Conservation (phyloP, 2,329 filamentous ascomycete genomes). For the Colletotrichum higginsianum region DNA sequence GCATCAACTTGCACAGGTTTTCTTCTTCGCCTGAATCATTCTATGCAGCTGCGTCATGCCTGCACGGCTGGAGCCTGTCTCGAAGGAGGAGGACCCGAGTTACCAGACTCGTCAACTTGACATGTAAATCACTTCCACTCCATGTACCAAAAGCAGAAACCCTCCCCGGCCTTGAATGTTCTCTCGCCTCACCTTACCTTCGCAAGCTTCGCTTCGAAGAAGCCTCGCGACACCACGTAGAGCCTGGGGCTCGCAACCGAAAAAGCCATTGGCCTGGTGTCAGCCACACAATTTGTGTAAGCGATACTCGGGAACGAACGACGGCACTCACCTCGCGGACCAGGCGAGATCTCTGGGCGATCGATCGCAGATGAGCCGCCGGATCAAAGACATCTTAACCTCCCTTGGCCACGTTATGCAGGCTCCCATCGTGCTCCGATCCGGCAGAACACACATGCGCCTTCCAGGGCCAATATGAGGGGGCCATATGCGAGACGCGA, state of each 20-base stretch:
- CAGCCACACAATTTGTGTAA: constrained; percentile 38
- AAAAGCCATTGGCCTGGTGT: constrained; percentile 9
- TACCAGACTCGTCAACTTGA: too few relatives aligned
- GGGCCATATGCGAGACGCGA: neutral
- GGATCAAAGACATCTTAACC: constrained; percentile 32
- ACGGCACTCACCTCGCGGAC: neutral
- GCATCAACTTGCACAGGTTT: neutral
- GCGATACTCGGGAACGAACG: constrained; percentile 31
- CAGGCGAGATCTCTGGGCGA: constrained; percentile 27
- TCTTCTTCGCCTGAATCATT: neutral
- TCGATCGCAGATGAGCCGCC: constrained; percentile 26
- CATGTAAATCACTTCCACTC: too few relatives aligned
- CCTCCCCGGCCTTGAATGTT: too few relatives aligned
- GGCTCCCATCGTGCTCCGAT: constrained; percentile 8
- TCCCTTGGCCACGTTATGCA: neutral
- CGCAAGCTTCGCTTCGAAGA: neutral
- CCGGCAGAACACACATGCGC: neutral
- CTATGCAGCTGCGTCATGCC: neutral
- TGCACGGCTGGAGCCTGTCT: too few relatives aligned
- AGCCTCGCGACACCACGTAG: neutral
- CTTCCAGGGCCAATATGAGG: neutral
- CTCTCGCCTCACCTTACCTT: neutral
- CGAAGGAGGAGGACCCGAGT: too few relatives aligned
- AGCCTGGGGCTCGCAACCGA: neutral
- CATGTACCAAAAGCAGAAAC: too few relatives aligned